Base-by-base conservation (phyloP, 2,329 filamentous ascomycete species). In the Hirsutella rhossiliensis region DNA sequence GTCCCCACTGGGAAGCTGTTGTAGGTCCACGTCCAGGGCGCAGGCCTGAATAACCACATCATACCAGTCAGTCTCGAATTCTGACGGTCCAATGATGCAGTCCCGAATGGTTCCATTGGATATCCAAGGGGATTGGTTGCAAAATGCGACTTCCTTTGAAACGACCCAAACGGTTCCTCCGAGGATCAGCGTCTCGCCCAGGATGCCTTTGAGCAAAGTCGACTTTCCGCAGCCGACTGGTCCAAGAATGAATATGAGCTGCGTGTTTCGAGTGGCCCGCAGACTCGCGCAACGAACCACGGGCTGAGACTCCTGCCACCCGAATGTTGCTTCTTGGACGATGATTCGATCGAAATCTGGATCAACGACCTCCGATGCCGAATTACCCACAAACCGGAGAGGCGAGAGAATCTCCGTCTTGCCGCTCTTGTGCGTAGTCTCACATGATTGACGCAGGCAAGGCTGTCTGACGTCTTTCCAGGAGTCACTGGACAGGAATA, bases 81-180 rank as follows among this genome's bases (percentile, higher is more conserved):
- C 12, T 2, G 47, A 45, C 36, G 49, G 44, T 6, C 47, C 54
- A 1, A 54, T 8, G 2, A 56, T 56, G 23, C 54, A 56, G n/a
- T 49, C 43, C 4, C 46, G 47, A 11, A 56, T 43, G 2, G 55
- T 52, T 7, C 47, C 49, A 28, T 50, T 50, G 3, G 43, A 45
- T 0, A 56, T 47, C 52, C 52, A 57, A 1, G 54, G 48, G 2
- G 48, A 47, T 38, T 57, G 54, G 1, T 49, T 4, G 15, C 44
- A 37, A 51, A 54, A 20, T 52, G 54, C 17, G 51, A 51, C 2
- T 47, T 47, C n/a, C 39, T 44, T 12, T 39, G 29, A 17, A 45
- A 47, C 1, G 39, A 20, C 5, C 41, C 46, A 7, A 47, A 48
- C n/a, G 23, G 51, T 38, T 41, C 54, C 53, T 17, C 50, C 51